Evolutionary conservation across 2,329 filamentous ascomycete genomes (phyloP), one percentile per base, ranked within the genome.

Genomic region (Verticillium nubilum): DNA sequence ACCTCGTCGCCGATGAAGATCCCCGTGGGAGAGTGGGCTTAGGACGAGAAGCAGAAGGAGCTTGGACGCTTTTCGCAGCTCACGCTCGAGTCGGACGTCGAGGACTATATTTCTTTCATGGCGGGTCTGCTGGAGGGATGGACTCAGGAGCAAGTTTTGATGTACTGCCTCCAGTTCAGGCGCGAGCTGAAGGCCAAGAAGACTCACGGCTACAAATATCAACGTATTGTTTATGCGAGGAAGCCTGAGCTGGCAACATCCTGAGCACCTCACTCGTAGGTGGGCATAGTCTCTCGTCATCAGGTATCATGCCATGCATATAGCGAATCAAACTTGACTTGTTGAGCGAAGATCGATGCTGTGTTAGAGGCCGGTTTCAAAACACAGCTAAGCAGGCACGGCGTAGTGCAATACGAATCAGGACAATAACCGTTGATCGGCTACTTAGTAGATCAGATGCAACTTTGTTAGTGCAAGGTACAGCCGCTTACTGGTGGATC

Each of bases 1-100:
- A 52, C 59, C 2, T 63, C 65, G 7, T 57, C 54, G 52, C 63
- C 67, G 26, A 59, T 61, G 52, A 67, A 67, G 57, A 61, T 64
- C 59, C 76, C 75, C 0, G 65, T 76, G 12, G 75, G 75, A 2
- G 62, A 66, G 6, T 81, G 78, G 78, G 68, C 78, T 1, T 74
- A 72, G 56, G 73, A 77, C 19, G 62, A 67, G 0, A 67, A 67
- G 12, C 63, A 66, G 7, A 72, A 72, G 58, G 70, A 76, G 60
- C 70, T 78, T 15, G 76, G 77, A 0, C 64, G 69, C 42, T 74
- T 69, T 56, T 66, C 66, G 2, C 65, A 69, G 31, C 37, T 69
- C 17, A 68, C 70, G 4, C 64, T 73, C 2, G 68, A 71, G 26
- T 68, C 71, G 35, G 72, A 71, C 15, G 63, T 71, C 23, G 70